phyloP scores from a whole-genome alignment of 805 yeast genomes.

The Starmerella geochares region DNA sequence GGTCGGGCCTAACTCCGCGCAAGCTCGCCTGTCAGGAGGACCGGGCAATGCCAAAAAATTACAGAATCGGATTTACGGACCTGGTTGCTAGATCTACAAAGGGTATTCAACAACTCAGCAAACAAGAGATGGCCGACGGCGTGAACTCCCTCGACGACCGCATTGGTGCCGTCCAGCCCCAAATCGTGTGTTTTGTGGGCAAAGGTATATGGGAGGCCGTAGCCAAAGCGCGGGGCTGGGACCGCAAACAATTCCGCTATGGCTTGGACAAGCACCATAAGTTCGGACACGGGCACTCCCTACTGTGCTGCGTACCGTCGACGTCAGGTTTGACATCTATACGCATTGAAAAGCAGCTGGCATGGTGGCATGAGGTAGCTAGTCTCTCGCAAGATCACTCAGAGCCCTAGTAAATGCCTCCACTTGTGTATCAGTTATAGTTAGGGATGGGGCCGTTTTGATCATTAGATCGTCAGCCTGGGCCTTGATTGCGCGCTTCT shows the following conservation, averaged over 20 bases:
- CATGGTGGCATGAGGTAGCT: constrained; percentile 40
- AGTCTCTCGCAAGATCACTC: background rate
- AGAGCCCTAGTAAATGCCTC: constrained; percentile 19
- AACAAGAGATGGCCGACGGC: constrained; percentile 44
- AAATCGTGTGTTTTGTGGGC: constrained; percentile 51
- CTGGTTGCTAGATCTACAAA: constrained; percentile 54
- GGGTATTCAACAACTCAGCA: constrained; percentile 45
- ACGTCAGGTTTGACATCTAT: constrained; percentile 62
- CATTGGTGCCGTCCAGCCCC: constrained; percentile 35
- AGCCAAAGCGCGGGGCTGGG: constrained; percentile 33
- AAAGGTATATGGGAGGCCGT: constrained; percentile 66
- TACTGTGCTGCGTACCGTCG: constrained; percentile 53
- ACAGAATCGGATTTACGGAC: constrained; percentile 60
- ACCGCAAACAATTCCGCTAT: constrained; percentile 40
- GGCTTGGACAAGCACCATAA: constrained; percentile 37
- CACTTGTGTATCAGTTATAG: constrained; percentile 21
- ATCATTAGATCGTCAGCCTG: constrained; percentile 30
- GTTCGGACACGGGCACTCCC: constrained; percentile 26
- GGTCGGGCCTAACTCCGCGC: constrained; percentile 38
- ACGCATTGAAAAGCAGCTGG: constrained; percentile 37
- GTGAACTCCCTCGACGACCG: constrained; percentile 45
- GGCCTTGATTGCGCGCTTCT: constrained; percentile 22
- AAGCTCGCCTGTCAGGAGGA: constrained; percentile 36
- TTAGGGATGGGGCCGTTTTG: constrained; percentile 22
- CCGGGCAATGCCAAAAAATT: constrained; percentile 34